Conservation (phyloP, 345 rosid species). For the Populus pruinosa region DNA sequence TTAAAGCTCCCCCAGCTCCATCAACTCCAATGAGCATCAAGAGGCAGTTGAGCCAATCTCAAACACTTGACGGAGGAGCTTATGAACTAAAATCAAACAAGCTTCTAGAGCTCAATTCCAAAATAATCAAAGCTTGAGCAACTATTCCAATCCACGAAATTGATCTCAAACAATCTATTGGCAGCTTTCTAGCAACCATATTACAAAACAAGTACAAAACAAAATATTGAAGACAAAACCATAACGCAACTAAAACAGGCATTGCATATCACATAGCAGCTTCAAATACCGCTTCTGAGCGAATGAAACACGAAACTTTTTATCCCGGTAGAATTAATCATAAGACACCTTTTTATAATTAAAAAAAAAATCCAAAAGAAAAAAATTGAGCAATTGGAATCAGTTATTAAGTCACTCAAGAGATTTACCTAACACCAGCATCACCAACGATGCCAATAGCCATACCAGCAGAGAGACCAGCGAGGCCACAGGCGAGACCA, state of each 20-base stretch:
- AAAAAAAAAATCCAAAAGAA: not conserved
- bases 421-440: constrained; percentile 26
- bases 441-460: constrained; percentile 33
- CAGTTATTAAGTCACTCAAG: not conserved
- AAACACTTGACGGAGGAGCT: not conserved
- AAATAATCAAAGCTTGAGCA: not conserved
- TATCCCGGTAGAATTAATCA: no score
- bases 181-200: not conserved
- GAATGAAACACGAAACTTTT: no score
- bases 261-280: not conserved
- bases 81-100: not conserved
- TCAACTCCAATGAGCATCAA: not conserved
- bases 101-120: not conserved
- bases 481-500: constrained; percentile 28
- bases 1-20: not conserved
- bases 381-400: not conserved
- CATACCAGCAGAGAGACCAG: constrained; percentile 32
- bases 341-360: not conserved
- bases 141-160: not conserved
- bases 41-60: not conserved
- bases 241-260: not conserved
- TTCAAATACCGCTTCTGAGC: not conserved
- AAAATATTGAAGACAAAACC: not conserved
- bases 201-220: not conserved
- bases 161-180: not conserved